A percentile compares a stretch with the other conserved stretches of the same genome.
phyloP scores from a whole-genome alignment of 225 moss, liverwort and hornwort genomes.

The Marchantia polymorpha region DNA sequence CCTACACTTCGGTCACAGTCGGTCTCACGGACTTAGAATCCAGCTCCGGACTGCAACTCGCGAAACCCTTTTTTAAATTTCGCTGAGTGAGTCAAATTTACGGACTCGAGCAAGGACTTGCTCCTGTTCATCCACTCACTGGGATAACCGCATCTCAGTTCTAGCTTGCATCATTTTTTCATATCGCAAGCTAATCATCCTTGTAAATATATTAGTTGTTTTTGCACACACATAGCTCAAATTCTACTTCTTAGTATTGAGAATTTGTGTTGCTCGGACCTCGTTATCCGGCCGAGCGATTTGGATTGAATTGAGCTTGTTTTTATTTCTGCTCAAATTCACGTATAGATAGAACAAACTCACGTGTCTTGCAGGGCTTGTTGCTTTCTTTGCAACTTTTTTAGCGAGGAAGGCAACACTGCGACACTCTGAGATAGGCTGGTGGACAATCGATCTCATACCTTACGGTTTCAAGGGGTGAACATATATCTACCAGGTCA shows the following conservation, averaged over 20 bases:
- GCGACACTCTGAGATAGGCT: not conserved
- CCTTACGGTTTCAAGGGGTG: not conserved
- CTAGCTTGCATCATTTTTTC: constrained; percentile 13
- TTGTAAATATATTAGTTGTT: not conserved
- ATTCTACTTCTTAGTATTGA: not conserved
- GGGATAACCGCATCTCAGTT: not conserved
- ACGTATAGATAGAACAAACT: not conserved
- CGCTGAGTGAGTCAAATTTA: constrained; percentile 1
- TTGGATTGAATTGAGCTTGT: constrained; percentile 6
- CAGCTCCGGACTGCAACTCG: not conserved
- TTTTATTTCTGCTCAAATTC: constrained; percentile 9
- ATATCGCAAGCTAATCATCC: constrained; percentile 7
- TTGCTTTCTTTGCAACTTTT: constrained; percentile 20
- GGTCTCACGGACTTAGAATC: not conserved
- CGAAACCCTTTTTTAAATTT: constrained; percentile 5
- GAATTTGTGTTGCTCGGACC: not conserved
- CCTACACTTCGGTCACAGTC: not conserved
- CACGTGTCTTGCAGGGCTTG: constrained; percentile 14
- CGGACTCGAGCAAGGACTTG: not conserved
- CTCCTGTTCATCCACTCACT: constrained; percentile 5
- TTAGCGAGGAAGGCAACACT: constrained; percentile 17
- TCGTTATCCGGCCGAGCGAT: constrained; percentile 1
- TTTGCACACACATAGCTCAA: not conserved
- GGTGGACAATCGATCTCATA: not conserved
- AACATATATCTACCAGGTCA: not conserved